Conservation (phyloP, 1,284 basidiomycete genomes). For the Ustilago sp. region DNA sequence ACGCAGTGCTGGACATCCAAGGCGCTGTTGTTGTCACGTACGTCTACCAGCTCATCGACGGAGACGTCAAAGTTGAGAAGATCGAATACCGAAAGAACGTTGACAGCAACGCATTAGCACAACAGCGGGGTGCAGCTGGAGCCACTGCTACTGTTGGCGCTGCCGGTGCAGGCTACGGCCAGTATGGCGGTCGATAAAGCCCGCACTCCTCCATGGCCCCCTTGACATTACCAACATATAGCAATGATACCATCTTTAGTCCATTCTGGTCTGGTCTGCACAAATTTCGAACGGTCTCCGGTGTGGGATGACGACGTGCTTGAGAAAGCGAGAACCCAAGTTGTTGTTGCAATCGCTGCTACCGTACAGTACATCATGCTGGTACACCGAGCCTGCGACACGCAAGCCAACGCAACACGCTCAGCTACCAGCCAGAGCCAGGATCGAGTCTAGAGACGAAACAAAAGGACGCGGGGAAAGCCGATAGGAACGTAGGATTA, state of each 20-base stretch:
- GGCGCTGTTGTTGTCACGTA: slow-evolving; percentile 67
- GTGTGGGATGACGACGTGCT: background rate
- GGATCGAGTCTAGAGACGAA: background rate
- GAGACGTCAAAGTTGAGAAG: slow-evolving; percentile 69
- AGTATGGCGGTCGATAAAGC: slow-evolving; percentile 36
- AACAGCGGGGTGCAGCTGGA: slow-evolving; percentile 32
- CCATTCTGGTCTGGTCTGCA: background rate
- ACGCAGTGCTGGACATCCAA: slow-evolving; percentile 66
- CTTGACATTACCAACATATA: background rate
- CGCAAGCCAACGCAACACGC: background rate
- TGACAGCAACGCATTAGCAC: slow-evolving; percentile 44
- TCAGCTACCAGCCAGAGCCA: background rate
- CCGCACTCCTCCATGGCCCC: background rate
- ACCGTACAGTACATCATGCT: background rate
- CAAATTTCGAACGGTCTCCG: background rate
- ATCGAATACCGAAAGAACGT: slow-evolving; percentile 66
- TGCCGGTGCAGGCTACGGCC: slow-evolving; percentile 27
- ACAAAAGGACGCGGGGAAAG: slow-evolving; percentile 1
- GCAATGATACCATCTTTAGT: slow-evolving; percentile 26
- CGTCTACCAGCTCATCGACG: slow-evolving; percentile 68
- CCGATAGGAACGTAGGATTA: background rate
- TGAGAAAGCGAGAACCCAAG: background rate
- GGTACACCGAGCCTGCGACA: background rate
- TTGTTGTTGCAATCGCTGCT: slow-evolving; percentile 1
- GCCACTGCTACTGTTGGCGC: slow-evolving; percentile 25